phyloP scores from a whole-genome alignment of 176 grass and related monocot species.

The Oryza australiensis region DNA sequence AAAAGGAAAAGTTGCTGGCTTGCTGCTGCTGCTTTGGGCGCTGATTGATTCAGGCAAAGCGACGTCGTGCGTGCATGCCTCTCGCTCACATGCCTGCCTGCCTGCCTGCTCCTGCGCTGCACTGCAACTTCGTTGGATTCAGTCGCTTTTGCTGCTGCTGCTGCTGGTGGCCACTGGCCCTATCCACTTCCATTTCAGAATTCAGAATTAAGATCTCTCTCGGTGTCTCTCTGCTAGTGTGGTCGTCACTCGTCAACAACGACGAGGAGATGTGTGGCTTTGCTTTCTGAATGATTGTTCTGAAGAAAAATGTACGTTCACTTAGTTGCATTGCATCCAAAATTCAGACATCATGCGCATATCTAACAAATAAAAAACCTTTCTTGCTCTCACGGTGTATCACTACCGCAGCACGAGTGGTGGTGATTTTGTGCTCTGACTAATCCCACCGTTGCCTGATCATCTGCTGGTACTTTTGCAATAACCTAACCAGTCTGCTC shows the following conservation, averaged over 20 bases:
- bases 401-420: background rate
- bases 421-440: background rate
- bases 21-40: background rate
- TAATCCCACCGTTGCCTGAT: background rate
- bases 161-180: background rate
- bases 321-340: background rate
- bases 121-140: background rate
- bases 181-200: background rate
- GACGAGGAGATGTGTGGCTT: background rate
- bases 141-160: background rate
- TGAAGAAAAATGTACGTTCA: background rate
- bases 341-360: background rate
- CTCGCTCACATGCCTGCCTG: background rate
- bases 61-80: slow-evolving; percentile 6
- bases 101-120: background rate
- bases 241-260: background rate
- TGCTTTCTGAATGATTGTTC: background rate
- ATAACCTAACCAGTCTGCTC: background rate
- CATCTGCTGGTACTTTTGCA: background rate
- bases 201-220: slow-evolving; percentile 3
- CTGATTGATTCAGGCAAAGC: slow-evolving; percentile 37
- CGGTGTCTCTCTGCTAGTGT: background rate
- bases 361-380: background rate
- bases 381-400: no score
- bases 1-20: slow-evolving; percentile 35